These are phyloP conservation scores for Eucalyptus curtisii DNA, from an alignment of 345 rosid genomes.

Conservation along the genomic window DNA sequence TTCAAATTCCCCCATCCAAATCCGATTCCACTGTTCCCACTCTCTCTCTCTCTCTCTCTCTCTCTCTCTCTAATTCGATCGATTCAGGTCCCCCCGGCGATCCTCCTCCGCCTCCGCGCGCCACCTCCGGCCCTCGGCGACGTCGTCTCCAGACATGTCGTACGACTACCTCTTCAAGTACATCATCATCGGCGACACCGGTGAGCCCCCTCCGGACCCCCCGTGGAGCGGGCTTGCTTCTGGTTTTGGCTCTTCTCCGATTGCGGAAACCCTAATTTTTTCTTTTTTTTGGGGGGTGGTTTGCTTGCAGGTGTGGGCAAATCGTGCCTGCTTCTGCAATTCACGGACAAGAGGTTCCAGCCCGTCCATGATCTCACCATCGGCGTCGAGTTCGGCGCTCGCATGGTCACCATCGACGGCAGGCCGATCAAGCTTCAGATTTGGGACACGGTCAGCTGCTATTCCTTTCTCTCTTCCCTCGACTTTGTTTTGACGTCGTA, in stretches of 20 bases:
- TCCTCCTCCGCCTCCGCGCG: neutral
- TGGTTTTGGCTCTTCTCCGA: neutral
- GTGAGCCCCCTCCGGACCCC: neutral
- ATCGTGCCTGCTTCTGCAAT: slow-evolving; percentile 57
- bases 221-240: neutral
- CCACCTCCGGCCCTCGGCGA: neutral
- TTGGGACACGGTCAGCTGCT: slow-evolving; percentile 49
- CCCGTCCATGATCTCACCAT: slow-evolving; percentile 69
- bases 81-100: neutral
- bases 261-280: neutral
- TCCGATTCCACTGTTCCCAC: neutral
- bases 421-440: slow-evolving; percentile 62
- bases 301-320: slow-evolving; percentile 47
- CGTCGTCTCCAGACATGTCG: slow-evolving; percentile 15
- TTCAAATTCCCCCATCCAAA: neutral
- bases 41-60: neutral
- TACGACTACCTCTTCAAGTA: slow-evolving; percentile 72
- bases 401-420: slow-evolving; percentile 55
- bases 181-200: slow-evolving; percentile 58
- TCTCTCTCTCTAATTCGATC: neutral
- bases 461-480: neutral
- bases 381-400: slow-evolving; percentile 73
- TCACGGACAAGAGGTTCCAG: slow-evolving; percentile 74
- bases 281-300: neutral
- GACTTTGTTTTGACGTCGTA: neutral